Conservation (phyloP, 345 rosid genomes). For the Gossypium thurberi region DNA sequence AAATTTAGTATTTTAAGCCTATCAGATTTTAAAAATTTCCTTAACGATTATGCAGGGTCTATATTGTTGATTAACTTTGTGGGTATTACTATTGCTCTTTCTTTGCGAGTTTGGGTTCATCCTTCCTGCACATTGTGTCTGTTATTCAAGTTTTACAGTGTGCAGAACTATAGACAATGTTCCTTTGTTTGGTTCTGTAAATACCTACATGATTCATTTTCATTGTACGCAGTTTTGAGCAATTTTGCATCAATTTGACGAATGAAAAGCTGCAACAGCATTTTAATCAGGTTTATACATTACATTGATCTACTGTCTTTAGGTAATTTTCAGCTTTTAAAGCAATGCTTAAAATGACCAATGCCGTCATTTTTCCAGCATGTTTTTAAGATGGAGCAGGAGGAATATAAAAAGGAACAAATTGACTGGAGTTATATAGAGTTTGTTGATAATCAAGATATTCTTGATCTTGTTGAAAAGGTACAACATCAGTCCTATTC, state of each 20-base stretch:
- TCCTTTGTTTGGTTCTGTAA: background rate
- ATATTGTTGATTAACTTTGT: background rate
- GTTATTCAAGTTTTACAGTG: background rate
- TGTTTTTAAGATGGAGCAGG: conserved; percentile 99
- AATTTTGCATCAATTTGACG: conserved; percentile 96
- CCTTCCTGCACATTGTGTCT: background rate
- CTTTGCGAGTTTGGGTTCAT: conserved; percentile 6
- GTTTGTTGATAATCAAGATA: conserved; percentile 87
- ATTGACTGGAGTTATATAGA: conserved; percentile 99
- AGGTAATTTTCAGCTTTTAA: background rate
- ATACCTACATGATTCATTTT: conserved; percentile 15
- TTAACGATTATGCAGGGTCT: background rate
- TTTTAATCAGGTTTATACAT: conserved; percentile 79
- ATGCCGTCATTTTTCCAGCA: conserved; percentile 49
- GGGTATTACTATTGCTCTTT: background rate
- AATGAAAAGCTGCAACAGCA: conserved; percentile 99
- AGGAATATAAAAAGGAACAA: conserved; percentile 90
- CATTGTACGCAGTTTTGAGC: conserved; percentile 72
- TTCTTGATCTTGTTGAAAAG: conserved; percentile 96
- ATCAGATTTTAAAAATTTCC: background rate
- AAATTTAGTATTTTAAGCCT: background rate
- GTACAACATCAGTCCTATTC: conserved; percentile 23
- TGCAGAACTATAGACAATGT: background rate
- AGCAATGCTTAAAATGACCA: conserved; percentile 10
- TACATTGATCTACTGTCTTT: conserved; percentile 12